These are phyloP conservation scores for Arachis monticola DNA, from an alignment of 331 rosid genomes.

Conservation along the genomic window DNA sequence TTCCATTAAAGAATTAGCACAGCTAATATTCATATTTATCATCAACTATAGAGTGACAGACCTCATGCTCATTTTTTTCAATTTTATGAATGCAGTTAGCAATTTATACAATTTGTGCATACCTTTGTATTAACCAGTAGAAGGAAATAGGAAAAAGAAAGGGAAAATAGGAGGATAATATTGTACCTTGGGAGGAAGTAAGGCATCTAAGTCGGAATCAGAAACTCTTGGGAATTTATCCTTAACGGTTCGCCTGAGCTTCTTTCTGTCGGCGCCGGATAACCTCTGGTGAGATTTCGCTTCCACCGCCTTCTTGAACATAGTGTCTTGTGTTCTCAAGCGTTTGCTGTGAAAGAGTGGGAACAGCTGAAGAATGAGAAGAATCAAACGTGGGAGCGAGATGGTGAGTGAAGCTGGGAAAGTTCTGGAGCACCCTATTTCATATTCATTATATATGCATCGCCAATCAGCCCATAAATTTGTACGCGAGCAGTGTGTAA, in stretches of 20 bases:
- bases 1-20: background rate
- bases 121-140: background rate
- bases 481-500: no score
- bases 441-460: no score
- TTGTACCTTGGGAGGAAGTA: conserved; percentile 90
- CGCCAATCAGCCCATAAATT: no score
- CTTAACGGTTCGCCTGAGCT: conserved; percentile 69
- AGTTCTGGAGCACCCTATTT: background rate
- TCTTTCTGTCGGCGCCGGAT: conserved; percentile 90
- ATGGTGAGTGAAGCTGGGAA: background rate
- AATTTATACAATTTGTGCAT: background rate
- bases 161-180: background rate
- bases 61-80: no score
- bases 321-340: no score
- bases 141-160: background rate
- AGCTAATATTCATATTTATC: background rate
- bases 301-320: conserved; percentile 96
- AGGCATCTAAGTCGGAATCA: conserved; percentile 68
- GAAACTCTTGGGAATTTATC: conserved; percentile 73
- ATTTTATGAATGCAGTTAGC: background rate
- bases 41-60: background rate
- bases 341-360: background rate
- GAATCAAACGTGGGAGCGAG: background rate
- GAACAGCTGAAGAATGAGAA: background rate
- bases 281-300: conserved; percentile 82